Conservation (phyloP, 2,329 filamentous ascomycete genomes). For the Penicillium sp. region DNA sequence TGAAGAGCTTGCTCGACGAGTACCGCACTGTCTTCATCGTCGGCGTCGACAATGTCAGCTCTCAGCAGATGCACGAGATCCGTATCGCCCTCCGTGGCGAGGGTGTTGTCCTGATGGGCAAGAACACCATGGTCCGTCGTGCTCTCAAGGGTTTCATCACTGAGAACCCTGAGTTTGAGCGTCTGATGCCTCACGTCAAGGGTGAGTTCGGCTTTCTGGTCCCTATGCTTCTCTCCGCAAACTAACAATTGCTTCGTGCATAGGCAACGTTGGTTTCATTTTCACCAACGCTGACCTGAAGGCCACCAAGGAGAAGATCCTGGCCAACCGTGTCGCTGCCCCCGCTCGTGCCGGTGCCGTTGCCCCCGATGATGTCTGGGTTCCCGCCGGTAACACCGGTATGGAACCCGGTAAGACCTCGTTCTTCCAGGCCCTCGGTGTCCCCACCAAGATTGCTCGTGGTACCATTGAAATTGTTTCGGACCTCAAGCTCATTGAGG, state of each 20-base stretch:
- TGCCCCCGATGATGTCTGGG: constrained; percentile 85
- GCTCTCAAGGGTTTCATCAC: constrained; percentile 88
- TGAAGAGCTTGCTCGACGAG: constrained; percentile 92
- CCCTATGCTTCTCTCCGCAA: background rate
- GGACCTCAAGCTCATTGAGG: constrained; percentile 96
- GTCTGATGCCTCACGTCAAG: constrained; percentile 89
- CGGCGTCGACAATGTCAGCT: constrained; percentile 97
- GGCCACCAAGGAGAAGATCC: constrained; percentile 84
- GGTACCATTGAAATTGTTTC: constrained; percentile 99
- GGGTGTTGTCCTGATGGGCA: constrained; percentile 97
- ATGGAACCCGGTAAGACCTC: constrained; percentile 99
- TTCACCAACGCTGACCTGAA: constrained; percentile 98
- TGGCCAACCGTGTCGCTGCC: constrained; percentile 94
- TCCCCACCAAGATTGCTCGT: constrained; percentile 99
- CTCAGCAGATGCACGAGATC: constrained; percentile 99
- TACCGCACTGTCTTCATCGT: constrained; percentile 99
- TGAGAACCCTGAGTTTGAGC: constrained; percentile 96
- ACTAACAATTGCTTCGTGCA: constrained; percentile 2
- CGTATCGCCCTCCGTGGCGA: constrained; percentile 81
- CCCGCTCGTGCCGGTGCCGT: constrained; percentile 96
- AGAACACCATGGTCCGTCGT: constrained; percentile 99
- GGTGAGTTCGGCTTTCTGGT: constrained; percentile 42
- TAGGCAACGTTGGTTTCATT: constrained; percentile 94
- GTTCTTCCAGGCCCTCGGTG: constrained; percentile 99
- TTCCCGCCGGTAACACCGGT: constrained; percentile 98